Evolutionary conservation across 75 land plant genomes (phyloP), one percentile per base, ranked within the genome.

Genomic region (Cunninghamia lanceolata): DNA sequence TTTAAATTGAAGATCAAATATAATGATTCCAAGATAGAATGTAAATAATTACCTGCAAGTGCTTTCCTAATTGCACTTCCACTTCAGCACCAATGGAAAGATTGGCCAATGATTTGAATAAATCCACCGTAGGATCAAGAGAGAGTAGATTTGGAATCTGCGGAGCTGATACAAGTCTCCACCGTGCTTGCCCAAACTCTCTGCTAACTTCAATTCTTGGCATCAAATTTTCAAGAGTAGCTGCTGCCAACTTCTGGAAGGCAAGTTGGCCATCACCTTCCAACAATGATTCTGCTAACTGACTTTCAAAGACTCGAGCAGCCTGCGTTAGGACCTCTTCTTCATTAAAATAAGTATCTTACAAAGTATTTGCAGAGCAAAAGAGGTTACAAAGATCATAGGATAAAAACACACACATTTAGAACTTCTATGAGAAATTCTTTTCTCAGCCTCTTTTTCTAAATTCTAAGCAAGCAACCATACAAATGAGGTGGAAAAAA

Each of bases 121-220:
- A 99, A 85, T 98, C 99, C n/a, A 88, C 94, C 17, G 96, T 91
- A 34, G 99, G 97, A 88, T 96, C 97, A 76, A 95, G 88, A 39
- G 99, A 96, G 10, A 94, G 94, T 84, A 97, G 86, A 81, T 96
- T 98, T 80, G 96, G 96, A 74, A 98, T 97, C 82, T 98, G 99
- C 9, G 99, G 99, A 32, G 99, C 99, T 83, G 95, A 98, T 30
- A 98, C 99, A 75, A 96, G 92, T 85, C 99, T 92, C 99, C 99
- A 98, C 40, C 99, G 91, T 82, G 99, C 99, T 82, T 95, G 99
- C 34, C 99, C 99, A 86, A 96, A 94, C 87, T 98, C 99, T 84
- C 99, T 95, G 82, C 94, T 96, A 34, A 96, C 99, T 91, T 98
- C 99, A 74, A 98, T 98, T 87, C 96, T 92, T 52, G 99, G 99